phyloP scores from a whole-genome alignment of 306 rosid genomes.

The Lagenaria siceraria region DNA sequence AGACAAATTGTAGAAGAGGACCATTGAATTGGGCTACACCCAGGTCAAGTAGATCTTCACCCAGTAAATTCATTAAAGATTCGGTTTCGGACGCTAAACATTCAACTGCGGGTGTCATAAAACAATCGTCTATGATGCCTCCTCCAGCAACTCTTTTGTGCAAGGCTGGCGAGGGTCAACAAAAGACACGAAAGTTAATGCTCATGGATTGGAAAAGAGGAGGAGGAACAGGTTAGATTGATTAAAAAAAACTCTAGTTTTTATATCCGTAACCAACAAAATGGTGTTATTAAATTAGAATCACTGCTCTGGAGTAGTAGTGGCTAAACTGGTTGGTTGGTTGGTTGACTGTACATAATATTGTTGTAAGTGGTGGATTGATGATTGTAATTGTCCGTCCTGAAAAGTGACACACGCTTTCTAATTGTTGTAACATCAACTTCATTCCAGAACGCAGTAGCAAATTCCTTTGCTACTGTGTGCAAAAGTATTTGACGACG shows the following conservation, averaged over 20 bases:
- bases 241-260: conserved; percentile 3
- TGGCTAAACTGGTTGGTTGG: neutral
- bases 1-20: conserved; percentile 36
- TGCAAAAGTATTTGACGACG: conserved; percentile 20
- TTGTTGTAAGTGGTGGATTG: conserved; percentile 24
- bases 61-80: conserved; percentile 44
- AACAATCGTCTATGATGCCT: conserved; percentile 66
- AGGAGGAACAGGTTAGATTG: conserved; percentile 38
- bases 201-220: conserved; percentile 68
- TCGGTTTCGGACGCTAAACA: conserved; percentile 33
- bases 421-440: conserved; percentile 53
- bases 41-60: conserved; percentile 69
- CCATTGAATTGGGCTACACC: conserved; percentile 55
- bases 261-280: neutral
- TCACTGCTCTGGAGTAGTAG: neutral
- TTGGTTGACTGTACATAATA: conserved; percentile 39
- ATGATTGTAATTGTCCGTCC: conserved; percentile 5
- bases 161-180: conserved; percentile 41
- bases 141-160: conserved; percentile 47
- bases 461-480: conserved; percentile 38
- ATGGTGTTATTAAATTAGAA: neutral
- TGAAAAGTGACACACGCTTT: conserved; percentile 25
- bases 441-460: conserved; percentile 37
- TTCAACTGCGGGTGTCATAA: conserved; percentile 25
- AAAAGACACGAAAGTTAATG: conserved; percentile 45